Conservation (phyloP, 2,329 filamentous ascomycete genomes). For the Fonsecaea erecta region DNA sequence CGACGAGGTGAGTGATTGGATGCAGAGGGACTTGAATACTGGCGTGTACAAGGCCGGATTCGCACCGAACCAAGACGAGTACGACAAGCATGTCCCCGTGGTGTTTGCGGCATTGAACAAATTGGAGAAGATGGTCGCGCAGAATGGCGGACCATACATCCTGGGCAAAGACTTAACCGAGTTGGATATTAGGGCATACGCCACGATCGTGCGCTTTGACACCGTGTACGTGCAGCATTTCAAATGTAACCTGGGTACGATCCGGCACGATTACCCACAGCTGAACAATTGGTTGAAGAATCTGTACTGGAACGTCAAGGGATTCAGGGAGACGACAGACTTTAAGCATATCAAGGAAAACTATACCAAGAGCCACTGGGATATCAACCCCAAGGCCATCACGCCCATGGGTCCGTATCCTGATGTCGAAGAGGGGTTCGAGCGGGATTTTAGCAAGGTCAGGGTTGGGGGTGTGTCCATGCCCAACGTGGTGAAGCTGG, state of each 20-base stretch:
- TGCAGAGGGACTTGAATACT: conserved; percentile 61
- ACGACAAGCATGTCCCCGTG: conserved; percentile 58
- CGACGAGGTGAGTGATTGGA: conserved; percentile 58
- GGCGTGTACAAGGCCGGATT: conserved; percentile 69
- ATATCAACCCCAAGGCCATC: conserved; percentile 65
- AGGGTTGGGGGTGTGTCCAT: conserved; percentile 52
- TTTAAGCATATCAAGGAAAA: conserved; percentile 73
- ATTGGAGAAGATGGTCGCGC: conserved; percentile 56
- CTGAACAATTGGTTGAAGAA: conserved; percentile 65
- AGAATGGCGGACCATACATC: conserved; percentile 60
- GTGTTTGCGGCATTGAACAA: conserved; percentile 66
- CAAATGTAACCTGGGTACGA: conserved; percentile 67
- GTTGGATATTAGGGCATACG: conserved; percentile 62
- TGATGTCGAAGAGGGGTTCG: conserved; percentile 58
- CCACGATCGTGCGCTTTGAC: conserved; percentile 65
- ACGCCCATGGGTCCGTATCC: conserved; percentile 67
- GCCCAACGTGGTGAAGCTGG: conserved; percentile 34
- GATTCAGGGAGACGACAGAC: conserved; percentile 64
- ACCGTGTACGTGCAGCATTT: conserved; percentile 68
- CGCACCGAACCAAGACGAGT: conserved; percentile 59
- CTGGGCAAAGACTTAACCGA: conserved; percentile 63
- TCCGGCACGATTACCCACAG: conserved; percentile 64
- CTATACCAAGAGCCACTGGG: conserved; percentile 64
- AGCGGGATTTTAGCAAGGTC: conserved; percentile 56
- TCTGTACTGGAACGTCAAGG: conserved; percentile 61